Evolutionary conservation across 106 monocot species (phyloP).

Genomic region (Dendrobium nobile): DNA sequence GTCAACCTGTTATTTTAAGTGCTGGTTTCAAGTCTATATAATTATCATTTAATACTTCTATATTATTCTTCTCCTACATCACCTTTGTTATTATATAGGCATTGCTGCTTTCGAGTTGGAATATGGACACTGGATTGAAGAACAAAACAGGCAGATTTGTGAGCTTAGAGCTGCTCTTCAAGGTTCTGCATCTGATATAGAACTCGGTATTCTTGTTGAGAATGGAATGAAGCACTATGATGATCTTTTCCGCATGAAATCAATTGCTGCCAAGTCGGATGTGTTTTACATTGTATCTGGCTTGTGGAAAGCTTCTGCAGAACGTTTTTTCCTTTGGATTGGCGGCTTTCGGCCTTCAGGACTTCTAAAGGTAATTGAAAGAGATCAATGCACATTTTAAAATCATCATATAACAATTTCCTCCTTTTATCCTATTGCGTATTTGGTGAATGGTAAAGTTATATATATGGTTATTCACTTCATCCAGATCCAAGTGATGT

Average conservation of each 20-base stretch:
- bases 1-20: no score
- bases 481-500: background rate
- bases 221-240: slow-evolving; percentile 63
- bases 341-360: slow-evolving; percentile 97
- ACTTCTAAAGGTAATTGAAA: slow-evolving; percentile 66
- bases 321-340: slow-evolving; percentile 90
- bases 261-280: slow-evolving; percentile 64
- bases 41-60: background rate
- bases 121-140: slow-evolving; percentile 84
- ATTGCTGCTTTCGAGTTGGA: slow-evolving; percentile 75
- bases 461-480: no score
- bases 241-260: slow-evolving; percentile 68
- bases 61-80: background rate
- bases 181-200: slow-evolving; percentile 56
- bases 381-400: background rate
- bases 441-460: background rate
- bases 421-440: background rate
- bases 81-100: slow-evolving; percentile 28
- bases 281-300: slow-evolving; percentile 93
- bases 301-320: slow-evolving; percentile 69
- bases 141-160: slow-evolving; percentile 56
- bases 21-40: background rate
- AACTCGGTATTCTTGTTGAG: slow-evolving; percentile 68
- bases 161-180: slow-evolving; percentile 68
- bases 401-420: no score